phyloP scores from a whole-genome alignment of 768 basidiomycete species.

The Paxillus ammoniavirescens region DNA sequence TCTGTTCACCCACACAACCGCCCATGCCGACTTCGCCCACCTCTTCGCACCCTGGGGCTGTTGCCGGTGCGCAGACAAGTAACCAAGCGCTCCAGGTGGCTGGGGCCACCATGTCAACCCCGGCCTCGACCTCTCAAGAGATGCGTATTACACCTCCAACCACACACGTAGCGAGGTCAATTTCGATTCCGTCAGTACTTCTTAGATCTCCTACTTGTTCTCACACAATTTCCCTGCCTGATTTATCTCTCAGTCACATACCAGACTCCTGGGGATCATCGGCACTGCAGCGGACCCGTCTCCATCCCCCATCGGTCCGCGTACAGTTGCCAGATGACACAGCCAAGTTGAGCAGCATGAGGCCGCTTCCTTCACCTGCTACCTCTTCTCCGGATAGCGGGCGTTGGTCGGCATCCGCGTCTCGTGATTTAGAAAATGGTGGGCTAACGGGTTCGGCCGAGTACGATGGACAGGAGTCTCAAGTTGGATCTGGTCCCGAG shows the following conservation, averaged over 20 bases:
- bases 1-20: not conserved
- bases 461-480: not conserved
- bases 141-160: not conserved
- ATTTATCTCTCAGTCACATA: not conserved
- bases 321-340: not conserved
- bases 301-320: not conserved
- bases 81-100: too few species aligned
- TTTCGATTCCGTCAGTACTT: not conserved
- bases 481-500: not conserved
- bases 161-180: not conserved
- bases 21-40: not conserved
- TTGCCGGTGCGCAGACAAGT: not conserved
- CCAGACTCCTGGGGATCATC: not conserved
- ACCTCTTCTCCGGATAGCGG: not conserved
- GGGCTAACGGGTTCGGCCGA: not conserved
- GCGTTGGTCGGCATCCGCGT: not conserved
- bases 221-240: not conserved
- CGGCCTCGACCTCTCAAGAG: not conserved
- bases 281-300: not conserved
- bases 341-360: not conserved
- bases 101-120: not conserved
- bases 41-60: not conserved
- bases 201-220: too few species aligned
- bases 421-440: not conserved
- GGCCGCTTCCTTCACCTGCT: not conserved